Conservation (phyloP, 116 monocot genomes). For the Papilionanthe hybrid region DNA sequence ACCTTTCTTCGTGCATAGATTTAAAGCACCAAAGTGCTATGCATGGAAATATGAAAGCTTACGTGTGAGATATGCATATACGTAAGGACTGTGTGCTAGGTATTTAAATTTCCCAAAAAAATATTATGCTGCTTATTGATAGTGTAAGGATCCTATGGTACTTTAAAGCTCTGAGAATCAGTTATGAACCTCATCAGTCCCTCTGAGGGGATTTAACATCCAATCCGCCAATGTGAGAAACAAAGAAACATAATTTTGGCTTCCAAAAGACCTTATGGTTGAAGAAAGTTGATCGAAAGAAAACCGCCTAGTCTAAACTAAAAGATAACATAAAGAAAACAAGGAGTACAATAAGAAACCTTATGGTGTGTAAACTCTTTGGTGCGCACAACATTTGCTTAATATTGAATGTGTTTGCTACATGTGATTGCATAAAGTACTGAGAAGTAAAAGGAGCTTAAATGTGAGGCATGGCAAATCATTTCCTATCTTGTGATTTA, state of each 20-base stretch:
- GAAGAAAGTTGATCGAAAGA: neutral
- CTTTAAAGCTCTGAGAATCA: neutral
- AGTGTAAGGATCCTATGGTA: neutral
- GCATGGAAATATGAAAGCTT: too few relatives aligned
- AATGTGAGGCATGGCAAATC: neutral
- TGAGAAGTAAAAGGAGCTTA: neutral
- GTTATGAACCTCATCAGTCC: neutral
- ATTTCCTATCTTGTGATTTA: neutral
- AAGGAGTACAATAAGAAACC: neutral
- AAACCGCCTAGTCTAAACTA: neutral
- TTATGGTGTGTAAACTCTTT: neutral
- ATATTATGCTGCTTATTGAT: neutral
- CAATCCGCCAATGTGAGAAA: neutral
- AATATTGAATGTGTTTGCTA: neutral
- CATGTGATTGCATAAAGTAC: neutral
- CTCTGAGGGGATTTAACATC: neutral
- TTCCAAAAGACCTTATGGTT: neutral
- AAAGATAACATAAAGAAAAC: slow-evolving; percentile 1
- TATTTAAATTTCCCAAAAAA: neutral
- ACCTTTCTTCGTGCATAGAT: too few relatives aligned
- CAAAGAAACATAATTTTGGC: neutral
- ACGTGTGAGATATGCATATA: too few relatives aligned
- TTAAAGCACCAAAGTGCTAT: too few relatives aligned
- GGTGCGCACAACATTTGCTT: neutral
- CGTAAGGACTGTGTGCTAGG: too few relatives aligned